Evolutionary conservation across 345 rosid genomes (phyloP), one percentile per base, ranked within the genome.

Genomic region (Sisymbrium altissimum): DNA sequence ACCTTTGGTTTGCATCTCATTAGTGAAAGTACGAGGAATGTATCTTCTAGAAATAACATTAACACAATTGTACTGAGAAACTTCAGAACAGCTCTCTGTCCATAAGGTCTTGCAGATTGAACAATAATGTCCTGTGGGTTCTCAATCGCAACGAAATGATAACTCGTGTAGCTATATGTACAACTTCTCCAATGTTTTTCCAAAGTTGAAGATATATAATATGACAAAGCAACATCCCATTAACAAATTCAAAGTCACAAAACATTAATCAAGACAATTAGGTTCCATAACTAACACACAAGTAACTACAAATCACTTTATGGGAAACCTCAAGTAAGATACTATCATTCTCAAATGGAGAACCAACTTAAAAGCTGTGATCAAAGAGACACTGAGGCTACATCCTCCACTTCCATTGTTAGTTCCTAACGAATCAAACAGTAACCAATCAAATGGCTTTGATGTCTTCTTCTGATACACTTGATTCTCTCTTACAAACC

Each of bases 371-470:
- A 76, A 55, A 74, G 83, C 80, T 7, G 80, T 81, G 36, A 48
- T 79, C 18, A 82, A 80, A 56, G 88, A 81, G 70, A 59, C 73
- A 33, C 57, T 84, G 3, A 75, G 84, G 39, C 63, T 80, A 19
- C 76, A 78, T 58, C 88, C 86, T 56, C 84, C 86, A 5, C 2
- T 80, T 30, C 84, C 85, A 2, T 19, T 84, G 18, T 35, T 78
- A 45, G 53, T 64, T 36, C 76, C 84, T 9, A 41, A 78, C 7
- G 64, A 40, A 27, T 66, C 85, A 23, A 70, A n/a, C n/a, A n/a
- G n/a, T n/a, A n/a, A n/a, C n/a, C n/a, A n/a, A n/a, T n/a, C n/a
- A n/a, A n/a, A n/a, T n/a, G n/a, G n/a, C 33, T 18, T 65, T 46
- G 30, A 74, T 5, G 39, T 85, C 86, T 9, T 73, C 80, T 40